These are phyloP conservation scores for Pistacia integerrima DNA, from an alignment of 345 rosid genomes.

Conservation along the genomic window DNA sequence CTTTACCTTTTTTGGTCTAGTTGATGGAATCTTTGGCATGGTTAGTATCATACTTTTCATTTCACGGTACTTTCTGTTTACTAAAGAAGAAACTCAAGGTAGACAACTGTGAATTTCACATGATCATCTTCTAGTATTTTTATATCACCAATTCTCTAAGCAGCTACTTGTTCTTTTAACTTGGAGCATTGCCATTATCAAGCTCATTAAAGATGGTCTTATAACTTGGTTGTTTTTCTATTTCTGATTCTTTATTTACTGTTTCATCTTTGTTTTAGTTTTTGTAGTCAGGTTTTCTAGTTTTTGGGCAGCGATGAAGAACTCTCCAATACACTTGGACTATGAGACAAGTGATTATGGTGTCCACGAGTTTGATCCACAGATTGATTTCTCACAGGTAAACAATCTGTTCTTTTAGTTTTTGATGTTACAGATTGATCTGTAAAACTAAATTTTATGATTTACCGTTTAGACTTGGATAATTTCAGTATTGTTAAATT, in stretches of 20 bases:
- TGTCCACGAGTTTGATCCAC: conserved; percentile 46
- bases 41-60: conserved; percentile 11
- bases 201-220: not conserved
- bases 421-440: not conserved
- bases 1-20: conserved; percentile 13
- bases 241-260: not conserved
- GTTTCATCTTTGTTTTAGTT: not conserved
- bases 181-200: not conserved
- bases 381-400: conserved; percentile 51
- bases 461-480: too few relatives aligned
- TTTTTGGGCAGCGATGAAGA: conserved; percentile 34
- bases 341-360: conserved; percentile 40
- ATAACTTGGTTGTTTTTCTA: not conserved
- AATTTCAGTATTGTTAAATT: not conserved
- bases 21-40: conserved; percentile 19
- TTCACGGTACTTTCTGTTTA: not conserved
- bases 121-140: conserved; percentile 5
- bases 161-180: not conserved
- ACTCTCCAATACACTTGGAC: conserved; percentile 23
- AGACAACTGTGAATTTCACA: not conserved
- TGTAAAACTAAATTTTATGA: not conserved
- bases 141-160: not conserved
- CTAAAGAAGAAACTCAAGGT: conserved; percentile 19
- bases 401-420: not conserved
- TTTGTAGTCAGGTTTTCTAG: not conserved